Evolutionary conservation across 768 basidiomycete species (phyloP).

Genomic region (Sarcodon aspratus): DNA sequence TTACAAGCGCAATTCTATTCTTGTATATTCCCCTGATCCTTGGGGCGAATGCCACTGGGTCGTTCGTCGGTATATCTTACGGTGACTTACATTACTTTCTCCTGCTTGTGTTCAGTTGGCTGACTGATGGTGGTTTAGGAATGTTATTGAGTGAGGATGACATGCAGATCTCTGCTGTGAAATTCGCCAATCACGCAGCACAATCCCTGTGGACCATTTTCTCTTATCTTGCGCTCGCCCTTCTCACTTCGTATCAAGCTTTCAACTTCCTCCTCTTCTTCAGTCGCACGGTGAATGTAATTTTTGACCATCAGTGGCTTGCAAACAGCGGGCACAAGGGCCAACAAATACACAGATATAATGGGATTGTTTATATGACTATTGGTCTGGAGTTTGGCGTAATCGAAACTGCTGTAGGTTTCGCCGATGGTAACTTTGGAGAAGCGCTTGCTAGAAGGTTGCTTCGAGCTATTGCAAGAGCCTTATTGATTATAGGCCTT

Average conservation of each 20-base stretch:
- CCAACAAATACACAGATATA: constrained; percentile 31
- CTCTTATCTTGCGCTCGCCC: constrained; percentile 45
- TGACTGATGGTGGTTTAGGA: constrained; percentile 1
- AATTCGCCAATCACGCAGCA: constrained; percentile 25
- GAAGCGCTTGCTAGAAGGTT: constrained; percentile 43
- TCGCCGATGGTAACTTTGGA: constrained; percentile 42
- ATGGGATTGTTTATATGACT: constrained; percentile 59
- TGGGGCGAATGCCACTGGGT: constrained; percentile 45
- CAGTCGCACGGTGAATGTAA: constrained; percentile 39
- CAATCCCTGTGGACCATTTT: constrained; percentile 44
- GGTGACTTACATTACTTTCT: constrained; percentile 24
- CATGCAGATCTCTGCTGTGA: constrained; percentile 17
- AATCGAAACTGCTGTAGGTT: constrained; percentile 55
- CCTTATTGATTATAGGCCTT: constrained; percentile 46
- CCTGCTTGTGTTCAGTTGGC: not conserved
- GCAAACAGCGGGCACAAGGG: constrained; percentile 30
- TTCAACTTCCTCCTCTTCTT: constrained; percentile 47
- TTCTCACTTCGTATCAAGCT: constrained; percentile 47
- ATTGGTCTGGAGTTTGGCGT: constrained; percentile 50
- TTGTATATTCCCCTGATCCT: constrained; percentile 45
- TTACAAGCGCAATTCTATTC: constrained; percentile 33
- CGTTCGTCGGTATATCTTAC: constrained; percentile 49
- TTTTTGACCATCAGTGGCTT: constrained; percentile 40
- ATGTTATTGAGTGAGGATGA: not conserved
- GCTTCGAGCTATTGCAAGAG: constrained; percentile 42